Percentiles rank a stretch among this genome's conserved stretches.
Conservation (phyloP, 345 rosid genomes). For the Passiflora organensis region DNA sequence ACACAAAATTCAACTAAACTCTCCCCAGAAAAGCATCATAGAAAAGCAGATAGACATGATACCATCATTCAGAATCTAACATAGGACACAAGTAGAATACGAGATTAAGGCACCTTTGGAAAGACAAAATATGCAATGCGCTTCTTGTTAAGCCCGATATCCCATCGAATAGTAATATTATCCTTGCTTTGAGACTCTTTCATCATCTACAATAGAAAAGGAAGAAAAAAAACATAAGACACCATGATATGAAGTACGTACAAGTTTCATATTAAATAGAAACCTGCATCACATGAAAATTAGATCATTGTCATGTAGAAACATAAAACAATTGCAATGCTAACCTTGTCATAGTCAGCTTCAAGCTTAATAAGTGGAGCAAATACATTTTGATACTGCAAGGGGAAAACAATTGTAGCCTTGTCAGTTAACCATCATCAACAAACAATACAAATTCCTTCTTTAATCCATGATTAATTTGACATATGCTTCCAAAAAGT, state of each 20-base stretch:
- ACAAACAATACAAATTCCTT: neutral
- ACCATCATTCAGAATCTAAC: too few species aligned
- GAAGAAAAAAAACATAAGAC: conserved; percentile 22
- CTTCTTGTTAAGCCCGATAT: conserved; percentile 96
- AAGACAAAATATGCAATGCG: conserved; percentile 91
- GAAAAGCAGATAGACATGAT: too few species aligned
- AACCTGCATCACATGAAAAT: too few species aligned
- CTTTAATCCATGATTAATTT: conserved; percentile 1
- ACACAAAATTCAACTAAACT: neutral
- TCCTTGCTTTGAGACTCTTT: conserved; percentile 99
- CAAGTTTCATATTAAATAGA: neutral
- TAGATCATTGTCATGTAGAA: neutral
- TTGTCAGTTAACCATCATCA: conserved; percentile 1
- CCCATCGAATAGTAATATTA: conserved; percentile 93
- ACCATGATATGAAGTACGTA: neutral
- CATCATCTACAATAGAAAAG: conserved; percentile 93
- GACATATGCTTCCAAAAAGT: conserved; percentile 6
- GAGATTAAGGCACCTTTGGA: conserved; percentile 62
- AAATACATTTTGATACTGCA: conserved; percentile 99
- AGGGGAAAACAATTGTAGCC: conserved; percentile 11
- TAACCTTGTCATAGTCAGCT: conserved; percentile 98
- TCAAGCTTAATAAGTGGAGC: conserved; percentile 99
- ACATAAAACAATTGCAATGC: conserved; percentile 10
- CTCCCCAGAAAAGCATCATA: neutral
- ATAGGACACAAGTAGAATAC: neutral